These are phyloP conservation scores for Bocquillonia castaneifolia DNA, from an alignment of 441 rosid species.

Conservation along the genomic window DNA sequence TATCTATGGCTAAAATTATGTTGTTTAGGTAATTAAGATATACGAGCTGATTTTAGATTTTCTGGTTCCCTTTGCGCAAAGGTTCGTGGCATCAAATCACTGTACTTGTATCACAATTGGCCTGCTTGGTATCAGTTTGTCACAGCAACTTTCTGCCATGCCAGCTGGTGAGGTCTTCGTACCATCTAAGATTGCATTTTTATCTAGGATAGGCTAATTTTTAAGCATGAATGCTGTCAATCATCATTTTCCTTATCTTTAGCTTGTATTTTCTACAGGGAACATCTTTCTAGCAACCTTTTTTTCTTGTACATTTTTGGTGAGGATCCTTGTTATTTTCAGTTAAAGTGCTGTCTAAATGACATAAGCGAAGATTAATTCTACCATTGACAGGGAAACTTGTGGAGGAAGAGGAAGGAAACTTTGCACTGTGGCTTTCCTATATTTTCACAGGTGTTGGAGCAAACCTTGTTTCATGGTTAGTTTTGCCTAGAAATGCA, in stretches of 20 bases:
- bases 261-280: slow-evolving; percentile 42
- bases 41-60: not conserved
- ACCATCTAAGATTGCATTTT: not conserved
- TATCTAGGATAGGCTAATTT: not conserved
- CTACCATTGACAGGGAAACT: slow-evolving; percentile 58
- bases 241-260: slow-evolving; percentile 10
- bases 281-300: slow-evolving; percentile 92
- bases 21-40: too few species aligned
- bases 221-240: not conserved
- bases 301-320: slow-evolving; percentile 92
- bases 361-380: slow-evolving; percentile 19
- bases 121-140: slow-evolving; percentile 89
- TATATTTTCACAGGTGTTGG: slow-evolving; percentile 81
- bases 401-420: slow-evolving; percentile 91
- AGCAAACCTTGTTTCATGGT: slow-evolving; percentile 89
- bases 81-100: slow-evolving; percentile 54
- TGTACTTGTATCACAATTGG: slow-evolving; percentile 71
- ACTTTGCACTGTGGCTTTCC: slow-evolving; percentile 72
- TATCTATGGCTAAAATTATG: too few species aligned
- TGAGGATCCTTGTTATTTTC: slow-evolving; percentile 31
- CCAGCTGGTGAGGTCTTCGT: slow-evolving; percentile 59
- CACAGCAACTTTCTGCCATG: slow-evolving; percentile 88
- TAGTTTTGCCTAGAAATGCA: slow-evolving; percentile 76
- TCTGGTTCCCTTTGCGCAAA: slow-evolving; percentile 14
- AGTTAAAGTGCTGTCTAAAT: slow-evolving; percentile 17